Evolutionary conservation across 352 stramenopile species (phyloP), one percentile per base, ranked within the genome.

Genomic region (Globisporangium parvum): DNA sequence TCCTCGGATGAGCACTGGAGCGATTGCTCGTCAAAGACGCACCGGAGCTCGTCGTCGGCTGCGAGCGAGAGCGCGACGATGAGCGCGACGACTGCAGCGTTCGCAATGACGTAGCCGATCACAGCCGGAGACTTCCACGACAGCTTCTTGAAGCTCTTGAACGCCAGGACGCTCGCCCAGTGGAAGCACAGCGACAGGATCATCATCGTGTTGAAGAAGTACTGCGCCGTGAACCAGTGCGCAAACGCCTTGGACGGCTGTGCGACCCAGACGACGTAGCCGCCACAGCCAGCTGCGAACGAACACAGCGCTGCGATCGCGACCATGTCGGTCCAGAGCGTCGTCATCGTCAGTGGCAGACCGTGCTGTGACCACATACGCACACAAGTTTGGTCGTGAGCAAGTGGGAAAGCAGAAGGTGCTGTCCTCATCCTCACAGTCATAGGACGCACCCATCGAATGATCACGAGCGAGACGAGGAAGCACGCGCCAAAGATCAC

Each of bases 151-250:
- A 95, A 95, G 40, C 75, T 82, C 65, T 91, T 88, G 64, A 93
- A 90, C 14, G 82, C 85, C 15, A 95, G 63, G 12, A 94, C 85
- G 37, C 78, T 87, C 5, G 81, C 77, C 80, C 77, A 95, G 57
- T 95, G 85, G 54, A 95, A 95, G 53, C 85, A 93, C n/a, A 95
- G 51, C 58, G 85, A 88, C 57, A 95, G 47, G 60, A 95, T 86
- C 82, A 93, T 95, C 20, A 87, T 72, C 8, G 76, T 85, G 60
- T 88, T 91, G 67, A 95, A 95, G 57, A 91, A 92, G 53, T 92
- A 95, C 69, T 95, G 85, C 9, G 78, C 79, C 21, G 82, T 84
- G 56, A 87, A 90, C 75, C 84, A 90, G 53, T 92, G 85, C 26
- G 93, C 80, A 40, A 88, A 95, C 6, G 80, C 76, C 53, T 90